These are phyloP conservation scores for Trichosporon sp. DNA, from an alignment of 1,284 basidiomycete genomes.

Conservation along the genomic window DNA sequence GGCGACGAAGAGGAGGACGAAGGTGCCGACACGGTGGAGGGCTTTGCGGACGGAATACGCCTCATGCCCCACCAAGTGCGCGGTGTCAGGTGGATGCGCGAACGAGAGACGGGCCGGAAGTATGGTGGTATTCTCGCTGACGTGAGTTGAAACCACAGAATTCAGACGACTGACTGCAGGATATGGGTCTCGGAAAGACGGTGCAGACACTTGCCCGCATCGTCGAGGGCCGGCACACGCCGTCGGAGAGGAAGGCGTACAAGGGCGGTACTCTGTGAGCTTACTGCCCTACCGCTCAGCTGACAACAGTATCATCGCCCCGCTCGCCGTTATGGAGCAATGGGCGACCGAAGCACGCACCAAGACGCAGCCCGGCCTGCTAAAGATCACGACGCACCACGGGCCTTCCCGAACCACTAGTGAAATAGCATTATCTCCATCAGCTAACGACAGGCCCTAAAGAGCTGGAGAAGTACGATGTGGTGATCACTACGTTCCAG, in stretches of 20 bases:
- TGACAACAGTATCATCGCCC: conserved; percentile 65
- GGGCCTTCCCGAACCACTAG: conserved; percentile 66
- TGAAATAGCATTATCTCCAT: conserved; percentile 39
- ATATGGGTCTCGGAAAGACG: conserved; percentile 73
- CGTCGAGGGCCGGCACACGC: conserved; percentile 65
- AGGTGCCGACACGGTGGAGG: conserved; percentile 62
- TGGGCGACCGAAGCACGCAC: conserved; percentile 83
- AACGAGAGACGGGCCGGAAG: conserved; percentile 72
- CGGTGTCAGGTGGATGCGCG: conserved; percentile 81
- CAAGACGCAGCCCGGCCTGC: conserved; percentile 60
- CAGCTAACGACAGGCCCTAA: conserved; percentile 55
- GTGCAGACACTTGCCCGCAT: conserved; percentile 85
- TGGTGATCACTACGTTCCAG: conserved; percentile 78
- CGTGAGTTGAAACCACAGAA: conserved; percentile 54
- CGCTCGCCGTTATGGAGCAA: conserved; percentile 79
- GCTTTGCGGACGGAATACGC: conserved; percentile 63
- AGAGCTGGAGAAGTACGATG: conserved; percentile 61
- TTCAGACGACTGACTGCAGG: conserved; percentile 31
- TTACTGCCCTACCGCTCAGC: neutral
- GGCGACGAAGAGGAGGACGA: conserved; percentile 54
- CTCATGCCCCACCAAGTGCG: conserved; percentile 80
- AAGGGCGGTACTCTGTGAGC: conserved; percentile 64
- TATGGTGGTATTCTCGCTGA: conserved; percentile 86
- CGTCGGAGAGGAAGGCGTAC: conserved; percentile 66
- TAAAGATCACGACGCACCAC: conserved; percentile 76